Evolutionary conservation across 2,329 filamentous ascomycete genomes (phyloP).

Genomic region (Akanthomyces lecanii): DNA sequence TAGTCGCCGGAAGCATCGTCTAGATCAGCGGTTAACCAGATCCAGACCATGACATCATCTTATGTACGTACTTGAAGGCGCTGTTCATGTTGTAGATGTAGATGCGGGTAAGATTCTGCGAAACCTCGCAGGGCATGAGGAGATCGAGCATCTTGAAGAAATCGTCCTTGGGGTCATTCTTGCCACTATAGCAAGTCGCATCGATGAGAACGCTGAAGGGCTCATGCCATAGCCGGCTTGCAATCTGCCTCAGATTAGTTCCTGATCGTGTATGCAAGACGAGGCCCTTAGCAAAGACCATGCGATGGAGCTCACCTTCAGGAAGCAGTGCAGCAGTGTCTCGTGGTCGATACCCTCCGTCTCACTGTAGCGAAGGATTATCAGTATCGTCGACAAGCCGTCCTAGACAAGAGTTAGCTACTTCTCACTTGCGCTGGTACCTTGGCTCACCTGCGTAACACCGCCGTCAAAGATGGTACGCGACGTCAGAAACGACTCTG

Average conservation of each 20-base stretch:
- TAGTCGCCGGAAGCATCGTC: constrained; percentile 61
- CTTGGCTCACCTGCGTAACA: constrained; percentile 54
- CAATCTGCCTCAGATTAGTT: constrained; percentile 44
- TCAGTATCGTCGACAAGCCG: constrained; percentile 63
- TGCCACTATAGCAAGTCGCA: constrained; percentile 66
- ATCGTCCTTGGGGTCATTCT: constrained; percentile 62
- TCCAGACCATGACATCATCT: neutral
- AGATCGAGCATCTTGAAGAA: constrained; percentile 60
- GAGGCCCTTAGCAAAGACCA: neutral
- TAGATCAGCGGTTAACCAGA: constrained; percentile 17
- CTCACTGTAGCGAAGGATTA: constrained; percentile 65
- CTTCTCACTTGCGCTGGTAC: neutral
- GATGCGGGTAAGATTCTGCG: constrained; percentile 54
- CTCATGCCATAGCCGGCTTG: constrained; percentile 65
- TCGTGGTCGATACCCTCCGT: constrained; percentile 62
- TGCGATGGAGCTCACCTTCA: constrained; percentile 47
- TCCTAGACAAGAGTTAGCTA: constrained; percentile 42
- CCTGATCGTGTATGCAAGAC: neutral
- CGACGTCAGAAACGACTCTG: constrained; percentile 60
- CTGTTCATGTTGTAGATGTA: constrained; percentile 74
- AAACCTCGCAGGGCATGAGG: constrained; percentile 58
- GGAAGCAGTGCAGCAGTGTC: constrained; percentile 61
- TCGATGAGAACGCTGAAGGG: constrained; percentile 65
- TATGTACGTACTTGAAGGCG: constrained; percentile 50
- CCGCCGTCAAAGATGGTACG: constrained; percentile 67